Evolutionary conservation across 208 protist genomes (phyloP).

Genomic region (Balamuthia mandrillaris): DNA sequence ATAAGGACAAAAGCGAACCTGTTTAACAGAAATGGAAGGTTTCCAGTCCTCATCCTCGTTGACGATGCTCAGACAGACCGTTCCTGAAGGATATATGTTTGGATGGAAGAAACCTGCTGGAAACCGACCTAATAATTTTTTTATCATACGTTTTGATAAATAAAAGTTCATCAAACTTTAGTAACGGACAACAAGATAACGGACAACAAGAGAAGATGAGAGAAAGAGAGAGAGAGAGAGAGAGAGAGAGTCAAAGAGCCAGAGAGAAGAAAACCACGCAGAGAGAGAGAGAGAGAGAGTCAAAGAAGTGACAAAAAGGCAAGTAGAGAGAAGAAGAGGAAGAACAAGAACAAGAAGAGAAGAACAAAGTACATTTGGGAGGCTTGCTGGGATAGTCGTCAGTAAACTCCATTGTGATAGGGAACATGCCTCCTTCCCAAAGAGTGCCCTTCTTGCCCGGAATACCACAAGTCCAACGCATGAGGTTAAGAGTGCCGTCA

Average conservation of each 20-base stretch:
- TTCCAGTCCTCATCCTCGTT: constrained; percentile 98
- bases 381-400: constrained; percentile 97
- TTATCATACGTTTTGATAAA: too few relatives aligned
- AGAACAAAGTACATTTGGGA: constrained; percentile 85
- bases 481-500: constrained; percentile 82
- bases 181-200: too few relatives aligned
- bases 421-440: constrained; percentile 94
- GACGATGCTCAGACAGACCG: constrained; percentile 97
- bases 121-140: constrained; percentile 91
- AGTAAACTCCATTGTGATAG: constrained; percentile 88
- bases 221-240: too few relatives aligned
- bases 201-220: too few relatives aligned
- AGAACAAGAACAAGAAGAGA: background rate
- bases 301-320: too few relatives aligned
- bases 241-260: too few relatives aligned
- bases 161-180: too few relatives aligned
- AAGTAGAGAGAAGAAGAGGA: background rate
- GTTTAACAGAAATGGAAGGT: constrained; percentile 95
- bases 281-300: too few relatives aligned
- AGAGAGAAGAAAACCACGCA: too few relatives aligned
- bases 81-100: constrained; percentile 97
- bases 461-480: constrained; percentile 95
- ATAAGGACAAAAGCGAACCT: constrained; percentile 54
- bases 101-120: constrained; percentile 95
- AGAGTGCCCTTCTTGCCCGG: constrained; percentile 86